Evolutionary conservation across 257 asterid genomes (phyloP).

Genomic region (Nicotiana tabacum): DNA sequence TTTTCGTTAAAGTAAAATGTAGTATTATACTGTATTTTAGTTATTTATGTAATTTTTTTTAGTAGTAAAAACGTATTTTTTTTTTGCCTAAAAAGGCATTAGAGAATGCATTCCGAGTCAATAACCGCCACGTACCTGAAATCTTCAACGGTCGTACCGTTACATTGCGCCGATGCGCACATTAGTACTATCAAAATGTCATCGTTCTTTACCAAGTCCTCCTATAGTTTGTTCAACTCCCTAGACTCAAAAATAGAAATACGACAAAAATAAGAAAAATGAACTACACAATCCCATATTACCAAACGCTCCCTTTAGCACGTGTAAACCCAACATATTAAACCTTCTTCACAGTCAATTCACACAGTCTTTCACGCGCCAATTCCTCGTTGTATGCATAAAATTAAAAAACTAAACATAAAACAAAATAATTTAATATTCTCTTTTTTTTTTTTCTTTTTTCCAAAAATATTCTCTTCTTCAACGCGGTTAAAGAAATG

Average conservation of each 20-base stretch:
- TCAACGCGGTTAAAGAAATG: constrained; percentile 1
- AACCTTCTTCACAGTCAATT: neutral
- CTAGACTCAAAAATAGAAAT: neutral
- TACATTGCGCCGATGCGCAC: neutral
- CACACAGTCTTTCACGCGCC: neutral
- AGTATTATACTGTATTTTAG: no score
- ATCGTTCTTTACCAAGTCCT: neutral
- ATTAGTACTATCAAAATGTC: neutral
- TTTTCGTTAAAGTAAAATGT: no score
- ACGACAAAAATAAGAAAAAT: neutral
- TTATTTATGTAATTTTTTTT: no score
- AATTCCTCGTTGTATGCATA: neutral
- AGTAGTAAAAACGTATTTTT: no score
- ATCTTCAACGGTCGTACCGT: neutral
- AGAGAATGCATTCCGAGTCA: neutral
- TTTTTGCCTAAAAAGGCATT: no score
- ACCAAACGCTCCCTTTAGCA: neutral
- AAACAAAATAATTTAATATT: neutral
- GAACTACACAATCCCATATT: neutral
- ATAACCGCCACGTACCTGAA: constrained; percentile 1
- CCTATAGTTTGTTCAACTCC: neutral
- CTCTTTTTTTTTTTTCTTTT: neutral
- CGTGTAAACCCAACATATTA: neutral
- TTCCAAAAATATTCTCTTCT: neutral
- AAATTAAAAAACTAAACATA: neutral